Base-by-base conservation (phyloP, 176 grass and related monocot genomes). In the Thinopyrum elongatum region DNA sequence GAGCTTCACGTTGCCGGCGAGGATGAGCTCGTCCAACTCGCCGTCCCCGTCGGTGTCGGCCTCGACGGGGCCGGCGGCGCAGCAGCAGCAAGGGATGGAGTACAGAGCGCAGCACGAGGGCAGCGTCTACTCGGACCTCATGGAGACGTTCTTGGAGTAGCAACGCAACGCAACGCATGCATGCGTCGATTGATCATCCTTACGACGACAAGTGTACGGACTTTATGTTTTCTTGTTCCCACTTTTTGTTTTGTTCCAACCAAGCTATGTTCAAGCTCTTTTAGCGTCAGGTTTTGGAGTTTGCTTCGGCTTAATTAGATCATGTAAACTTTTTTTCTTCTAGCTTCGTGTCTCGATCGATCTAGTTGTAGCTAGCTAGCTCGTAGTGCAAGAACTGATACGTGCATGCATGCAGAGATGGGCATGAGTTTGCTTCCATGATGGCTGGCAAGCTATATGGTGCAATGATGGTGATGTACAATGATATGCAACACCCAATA, bases 141-240 rank as follows among this genome's bases (percentile, higher is more conserved):
- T 99, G 97, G 97, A 99, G 78, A 94, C 92, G 25, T 99, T 96
- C 85, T 90, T 97, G 97, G 92, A 97, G 82, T 98, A 94, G 81
- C 49, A 14, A 65, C 44, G 12, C 41, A 42, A 42, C 10, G 41
- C 42, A 46, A 46, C 53, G 1, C 82, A 55, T 63, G 61, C 83
- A 27, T 17, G 13, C 8, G n/a, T 73, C 68, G 12, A 77, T 31
- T 25, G 49, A 22, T 65, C 22, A 23, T 83, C 81, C 34, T 15
- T 8, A 28, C 64, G 19, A n/a, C 53, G 19, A 76, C 17, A 87
- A 60, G 74, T 8, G 33, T 38, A 80, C 65, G 77, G 55, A 44
- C 80, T 27, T 55, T 29, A 68, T 35, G 44, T 86, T 85, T 77
- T 82, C 41, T 35, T 86, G 65, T 84, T 77, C 13, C 65, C 64